A percentile compares a stretch with the other conserved stretches of the same genome.
Conservation (phyloP, 2,329 filamentous ascomycete genomes). For the Thermothelomyces thermophilus region DNA sequence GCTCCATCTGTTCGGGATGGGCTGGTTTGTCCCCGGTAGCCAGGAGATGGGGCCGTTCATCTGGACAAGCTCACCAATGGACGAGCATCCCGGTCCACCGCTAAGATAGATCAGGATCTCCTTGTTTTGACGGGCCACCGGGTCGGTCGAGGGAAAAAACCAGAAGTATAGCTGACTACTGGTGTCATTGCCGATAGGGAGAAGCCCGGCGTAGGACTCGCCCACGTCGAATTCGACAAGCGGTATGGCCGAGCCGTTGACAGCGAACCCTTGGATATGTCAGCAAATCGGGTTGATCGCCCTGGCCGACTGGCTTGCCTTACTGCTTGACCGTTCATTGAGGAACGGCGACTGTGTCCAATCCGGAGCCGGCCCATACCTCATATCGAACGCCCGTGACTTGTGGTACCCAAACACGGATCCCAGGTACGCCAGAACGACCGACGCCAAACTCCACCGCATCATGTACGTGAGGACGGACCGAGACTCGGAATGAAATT, state of each 20-base stretch:
- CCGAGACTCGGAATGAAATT: neutral
- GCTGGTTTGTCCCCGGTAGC: slow-evolving; percentile 59
- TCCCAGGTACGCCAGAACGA: neutral
- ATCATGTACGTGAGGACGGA: neutral
- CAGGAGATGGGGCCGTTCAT: slow-evolving; percentile 67
- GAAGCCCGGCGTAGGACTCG: slow-evolving; percentile 54
- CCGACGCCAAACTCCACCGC: neutral
- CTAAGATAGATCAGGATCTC: slow-evolving; percentile 56
- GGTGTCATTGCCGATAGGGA: slow-evolving; percentile 46
- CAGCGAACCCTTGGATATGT: slow-evolving; percentile 45
- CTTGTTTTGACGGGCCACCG: slow-evolving; percentile 34
- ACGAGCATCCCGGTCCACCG: slow-evolving; percentile 48
- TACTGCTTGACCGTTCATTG: slow-evolving; percentile 9
- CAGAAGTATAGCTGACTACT: slow-evolving; percentile 53
- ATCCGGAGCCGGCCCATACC: neutral
- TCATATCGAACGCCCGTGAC: neutral
- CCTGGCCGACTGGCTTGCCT: neutral
- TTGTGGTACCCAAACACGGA: neutral
- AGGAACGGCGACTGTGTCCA: slow-evolving; percentile 5
- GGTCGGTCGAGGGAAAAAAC: slow-evolving; percentile 54
- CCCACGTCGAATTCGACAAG: slow-evolving; percentile 61
- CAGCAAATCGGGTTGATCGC: neutral
- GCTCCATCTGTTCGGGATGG: slow-evolving; percentile 57
- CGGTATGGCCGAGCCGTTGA: slow-evolving; percentile 56
- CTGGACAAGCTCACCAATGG: slow-evolving; percentile 60